A percentile compares a stretch with the other conserved stretches of the same genome.
phyloP scores from a whole-genome alignment of 768 basidiomycete species.

The Hebeloma cylindrosporum region DNA sequence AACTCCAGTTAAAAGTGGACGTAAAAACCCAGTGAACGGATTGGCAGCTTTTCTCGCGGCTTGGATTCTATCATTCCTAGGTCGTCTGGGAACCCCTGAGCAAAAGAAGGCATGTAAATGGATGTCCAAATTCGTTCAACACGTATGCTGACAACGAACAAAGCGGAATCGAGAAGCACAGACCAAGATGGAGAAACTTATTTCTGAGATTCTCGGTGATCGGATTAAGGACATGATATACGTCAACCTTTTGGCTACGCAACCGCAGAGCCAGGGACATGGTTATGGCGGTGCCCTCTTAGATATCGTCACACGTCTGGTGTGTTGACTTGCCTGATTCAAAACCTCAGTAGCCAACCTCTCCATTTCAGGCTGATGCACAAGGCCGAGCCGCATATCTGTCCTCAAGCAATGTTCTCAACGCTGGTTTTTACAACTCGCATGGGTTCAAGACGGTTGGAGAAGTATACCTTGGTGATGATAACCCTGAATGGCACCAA shows the following conservation, averaged over 20 bases:
- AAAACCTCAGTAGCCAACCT: neutral
- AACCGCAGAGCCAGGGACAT: slow-evolving; percentile 25
- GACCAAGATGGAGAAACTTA: slow-evolving; percentile 22
- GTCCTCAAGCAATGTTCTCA: slow-evolving; percentile 26
- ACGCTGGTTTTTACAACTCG: slow-evolving; percentile 25
- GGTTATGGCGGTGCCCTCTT: slow-evolving; percentile 34
- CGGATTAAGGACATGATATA: slow-evolving; percentile 31
- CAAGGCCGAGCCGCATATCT: slow-evolving; percentile 28
- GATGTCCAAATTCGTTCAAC: neutral
- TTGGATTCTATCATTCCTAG: neutral
- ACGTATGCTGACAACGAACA: neutral
- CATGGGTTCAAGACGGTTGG: slow-evolving; percentile 28
- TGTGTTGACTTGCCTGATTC: slow-evolving; percentile 13
- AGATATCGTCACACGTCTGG: slow-evolving; percentile 22
- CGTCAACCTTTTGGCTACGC: slow-evolving; percentile 29
- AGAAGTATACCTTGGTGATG: slow-evolving; percentile 26
- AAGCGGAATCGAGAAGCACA: slow-evolving; percentile 11
- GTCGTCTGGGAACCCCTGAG: slow-evolving; percentile 5
- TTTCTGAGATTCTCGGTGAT: slow-evolving; percentile 22
- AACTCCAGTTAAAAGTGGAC: slow-evolving; percentile 4
- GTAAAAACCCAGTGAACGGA: slow-evolving; percentile 4
- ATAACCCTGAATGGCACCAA: slow-evolving; percentile 30
- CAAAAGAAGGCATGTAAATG: slow-evolving; percentile 14
- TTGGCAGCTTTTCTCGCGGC: slow-evolving; percentile 3
- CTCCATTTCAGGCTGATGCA: slow-evolving; percentile 27